Evolutionary conservation across 768 basidiomycete species (phyloP).

Genomic region (Lactarius vividus): DNA sequence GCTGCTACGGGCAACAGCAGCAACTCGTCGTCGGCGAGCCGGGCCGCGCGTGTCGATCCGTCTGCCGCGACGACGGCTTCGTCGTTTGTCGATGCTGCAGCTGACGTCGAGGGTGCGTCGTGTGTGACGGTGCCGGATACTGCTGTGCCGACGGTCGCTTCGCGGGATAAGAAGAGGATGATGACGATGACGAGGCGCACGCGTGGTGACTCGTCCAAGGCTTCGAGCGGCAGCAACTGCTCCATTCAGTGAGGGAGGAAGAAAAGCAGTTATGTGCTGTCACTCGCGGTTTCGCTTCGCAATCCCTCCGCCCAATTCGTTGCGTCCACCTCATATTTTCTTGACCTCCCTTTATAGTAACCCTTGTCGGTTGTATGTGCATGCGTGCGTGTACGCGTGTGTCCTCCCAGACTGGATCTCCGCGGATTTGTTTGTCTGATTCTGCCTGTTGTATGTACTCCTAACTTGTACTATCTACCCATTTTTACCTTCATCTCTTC

Average conservation of each 20-base stretch:
- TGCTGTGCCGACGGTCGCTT: background rate
- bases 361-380: background rate
- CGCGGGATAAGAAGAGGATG: conserved; percentile 9
- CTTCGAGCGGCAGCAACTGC: conserved; percentile 11
- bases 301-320: background rate
- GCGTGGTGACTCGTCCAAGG: conserved; percentile 16
- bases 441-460: background rate
- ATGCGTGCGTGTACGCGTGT: background rate
- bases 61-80: conserved; percentile 1
- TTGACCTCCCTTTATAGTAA: background rate
- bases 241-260: conserved; percentile 6
- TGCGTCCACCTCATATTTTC: background rate
- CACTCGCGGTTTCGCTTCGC: background rate
- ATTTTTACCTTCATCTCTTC: background rate
- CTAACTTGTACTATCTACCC: background rate
- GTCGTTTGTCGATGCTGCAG: background rate
- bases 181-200: conserved; percentile 12
- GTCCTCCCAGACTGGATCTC: background rate
- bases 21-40: conserved; percentile 31
- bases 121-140: background rate
- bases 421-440: background rate
- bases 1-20: background rate
- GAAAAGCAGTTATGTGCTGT: background rate
- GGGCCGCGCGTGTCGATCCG: conserved; percentile 22
- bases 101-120: background rate